Base-by-base conservation (phyloP, 108 stramenopile genomes). In the Pseudonitzschia multiseries region DNA sequence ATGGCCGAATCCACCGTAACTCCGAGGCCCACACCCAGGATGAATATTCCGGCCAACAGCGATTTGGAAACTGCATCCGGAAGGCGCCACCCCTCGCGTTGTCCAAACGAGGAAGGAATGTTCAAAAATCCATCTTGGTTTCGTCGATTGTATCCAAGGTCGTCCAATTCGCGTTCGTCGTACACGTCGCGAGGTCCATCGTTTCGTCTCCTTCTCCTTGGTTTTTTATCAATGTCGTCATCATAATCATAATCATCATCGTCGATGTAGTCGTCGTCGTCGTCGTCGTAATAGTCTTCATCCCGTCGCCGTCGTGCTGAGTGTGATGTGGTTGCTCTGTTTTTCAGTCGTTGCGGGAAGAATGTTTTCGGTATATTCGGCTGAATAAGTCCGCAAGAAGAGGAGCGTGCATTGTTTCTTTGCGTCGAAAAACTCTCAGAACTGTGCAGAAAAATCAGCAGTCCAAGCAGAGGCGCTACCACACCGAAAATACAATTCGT, bases 1-100 rank as follows among this genome's bases (percentile, higher is more conserved):
- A 97, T 95, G 20, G 92, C 91, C 27, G 88, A 89, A 77, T 97
- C 97, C 29, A 97, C 83, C 22, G 95, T 97, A 42, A 97, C 93
- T 31, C 97, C 97, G 18, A 96, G 90, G 20, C 94, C 97, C 4
- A 97, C 85, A 12, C 97, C 97, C 29, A 96, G 48, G 8, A 97
- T 90, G 74, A 97, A 97, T 1, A 92, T 84, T 61, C 95, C 97
- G 1, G 95, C 94, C 22, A 97, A 72, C 20, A 97, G 79, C 5
- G 96, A 81, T 56, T 90, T 84, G 20, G 89, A 89, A 18, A 93
- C 90, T 6, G 90, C 77, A 69, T 88, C 76, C 52, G 93, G 93
- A 31, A 94, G 75, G 64, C 89, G 82, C 72, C 81, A 82, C 3
- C 89, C 89, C 33, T 81, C 73, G 61, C 85, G 77, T 42, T 83